phyloP scores from a whole-genome alignment of 805 yeast species.

The Wickerhamomyces pijperi region DNA sequence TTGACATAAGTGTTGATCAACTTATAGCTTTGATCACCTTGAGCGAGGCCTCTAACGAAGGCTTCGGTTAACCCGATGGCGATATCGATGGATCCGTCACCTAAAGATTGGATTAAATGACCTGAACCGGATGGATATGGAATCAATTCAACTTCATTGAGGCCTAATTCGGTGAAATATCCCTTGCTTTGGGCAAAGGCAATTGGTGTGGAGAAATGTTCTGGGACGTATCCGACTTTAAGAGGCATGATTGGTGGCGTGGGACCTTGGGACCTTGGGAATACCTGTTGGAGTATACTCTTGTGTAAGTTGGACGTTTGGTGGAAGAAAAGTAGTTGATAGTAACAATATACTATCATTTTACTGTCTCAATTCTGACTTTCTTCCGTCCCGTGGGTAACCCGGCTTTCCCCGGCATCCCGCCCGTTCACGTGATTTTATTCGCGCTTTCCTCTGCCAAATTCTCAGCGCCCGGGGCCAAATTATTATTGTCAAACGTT shows the following conservation, averaged over 20 bases:
- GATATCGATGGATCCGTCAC: constrained; percentile 53
- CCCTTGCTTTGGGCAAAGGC: constrained; percentile 57
- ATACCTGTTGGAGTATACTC: too few species aligned
- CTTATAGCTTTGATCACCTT: constrained; percentile 37
- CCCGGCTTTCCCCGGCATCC: too few species aligned
- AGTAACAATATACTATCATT: too few species aligned
- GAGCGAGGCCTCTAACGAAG: constrained; percentile 71
- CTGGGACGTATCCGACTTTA: constrained; percentile 78
- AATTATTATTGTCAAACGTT: too few species aligned
- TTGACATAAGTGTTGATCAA: constrained; percentile 75
- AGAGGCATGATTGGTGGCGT: constrained; percentile 17
- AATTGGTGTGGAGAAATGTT: constrained; percentile 84
- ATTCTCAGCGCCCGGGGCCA: too few species aligned
- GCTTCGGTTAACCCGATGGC: constrained; percentile 91
- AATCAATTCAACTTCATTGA: constrained; percentile 42
- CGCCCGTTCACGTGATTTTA: too few species aligned
- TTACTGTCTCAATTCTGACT: too few species aligned
- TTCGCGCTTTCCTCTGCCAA: too few species aligned
- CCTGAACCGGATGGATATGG: constrained; percentile 86
- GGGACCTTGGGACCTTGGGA: too few species aligned
- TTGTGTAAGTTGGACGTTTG: too few species aligned
- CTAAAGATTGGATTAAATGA: constrained; percentile 65
- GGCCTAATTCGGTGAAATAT: constrained; percentile 34
- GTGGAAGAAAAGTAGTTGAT: too few species aligned
- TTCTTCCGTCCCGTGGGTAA: too few species aligned